A percentile compares a stretch with the other conserved stretches of the same genome.
Conservation (phyloP, 2,329 filamentous ascomycete species). For the Endoconidiophora polonica region DNA sequence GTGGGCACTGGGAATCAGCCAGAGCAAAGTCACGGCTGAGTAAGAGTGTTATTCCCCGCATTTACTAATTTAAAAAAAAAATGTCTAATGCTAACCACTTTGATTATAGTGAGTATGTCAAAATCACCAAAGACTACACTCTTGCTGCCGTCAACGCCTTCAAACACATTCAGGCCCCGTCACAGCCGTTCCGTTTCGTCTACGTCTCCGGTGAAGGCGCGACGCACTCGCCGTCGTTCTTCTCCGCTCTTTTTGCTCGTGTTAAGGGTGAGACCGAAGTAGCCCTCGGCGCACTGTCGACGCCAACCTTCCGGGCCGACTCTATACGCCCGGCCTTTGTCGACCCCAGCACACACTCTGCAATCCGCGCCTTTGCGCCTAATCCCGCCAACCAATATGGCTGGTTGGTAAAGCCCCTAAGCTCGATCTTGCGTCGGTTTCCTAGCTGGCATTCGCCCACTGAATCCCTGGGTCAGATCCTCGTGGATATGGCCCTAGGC, state of each 20-base stretch:
- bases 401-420: too few species aligned
- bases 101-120: conserved; percentile 37
- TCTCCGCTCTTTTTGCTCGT: conserved; percentile 40
- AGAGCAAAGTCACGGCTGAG: conserved; percentile 41
- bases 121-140: conserved; percentile 51
- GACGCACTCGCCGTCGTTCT: conserved; percentile 36
- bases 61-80: not conserved
- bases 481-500: too few species aligned
- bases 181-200: conserved; percentile 48
- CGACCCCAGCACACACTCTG: conserved; percentile 25
- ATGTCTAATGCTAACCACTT: not conserved
- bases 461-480: too few species aligned
- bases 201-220: conserved; percentile 51
- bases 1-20: conserved; percentile 55
- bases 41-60: conserved; percentile 20
- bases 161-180: conserved; percentile 23
- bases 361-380: too few species aligned
- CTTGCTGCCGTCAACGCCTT: conserved; percentile 48
- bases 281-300: conserved; percentile 35
- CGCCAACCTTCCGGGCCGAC: conserved; percentile 33
- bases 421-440: too few species aligned
- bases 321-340: conserved; percentile 43
- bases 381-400: too few species aligned
- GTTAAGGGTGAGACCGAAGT: conserved; percentile 53
- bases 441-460: too few species aligned